Evolutionary conservation across 371 early-diverging fungal species (phyloP), one percentile per base, ranked within the genome.

Genomic region (Paraphysoderma sedebokerense): DNA sequence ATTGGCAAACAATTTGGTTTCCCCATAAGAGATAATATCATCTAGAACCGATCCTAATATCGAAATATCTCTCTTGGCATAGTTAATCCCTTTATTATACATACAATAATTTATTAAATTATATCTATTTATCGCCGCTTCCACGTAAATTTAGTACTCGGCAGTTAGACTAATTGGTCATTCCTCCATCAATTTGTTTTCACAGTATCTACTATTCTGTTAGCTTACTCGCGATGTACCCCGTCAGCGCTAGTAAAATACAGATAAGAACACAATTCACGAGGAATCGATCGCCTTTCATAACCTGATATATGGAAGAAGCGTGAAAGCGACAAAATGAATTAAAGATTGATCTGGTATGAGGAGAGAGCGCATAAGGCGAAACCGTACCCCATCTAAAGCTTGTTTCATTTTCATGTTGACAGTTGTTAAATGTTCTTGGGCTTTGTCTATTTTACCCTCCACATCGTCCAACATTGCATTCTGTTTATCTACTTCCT

Each of bases 221-320:
- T n/a, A 41, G 22, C 42, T 41, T 28, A n/a, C 17, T 17, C 11
- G 66, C 61, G 32, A 74, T 67, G 50, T 67, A 74, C 7, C 65
- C 72, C 1, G 65, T 53, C 5, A 74, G 47, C 0, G 63, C 62
- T 22, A 74, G 60, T 23, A 74, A 38, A 1, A 74, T 57, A 41
- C 69, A 68, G 41, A 74, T 46, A 26, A 74, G 50, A 26, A 74
- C 59, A 53, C 71, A 74, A 41, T 69, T 72, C 13, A 71, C 56
- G 55, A 74, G 61, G 50, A 74, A 74, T 29, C 59, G 56, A 56
- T 74, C 75, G 23, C 75, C 75, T 47, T 66, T 70, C 75, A 74
- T 74, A 51, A 71, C n/a, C n/a, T n/a, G n/a, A n/a, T n/a, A n/a
- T n/a, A n/a, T n/a, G n/a, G n/a, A n/a, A 58, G 19, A 13, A 12